Base-by-base conservation (phyloP, 2,329 filamentous ascomycete genomes). In the Colletotrichum zoysiae region DNA sequence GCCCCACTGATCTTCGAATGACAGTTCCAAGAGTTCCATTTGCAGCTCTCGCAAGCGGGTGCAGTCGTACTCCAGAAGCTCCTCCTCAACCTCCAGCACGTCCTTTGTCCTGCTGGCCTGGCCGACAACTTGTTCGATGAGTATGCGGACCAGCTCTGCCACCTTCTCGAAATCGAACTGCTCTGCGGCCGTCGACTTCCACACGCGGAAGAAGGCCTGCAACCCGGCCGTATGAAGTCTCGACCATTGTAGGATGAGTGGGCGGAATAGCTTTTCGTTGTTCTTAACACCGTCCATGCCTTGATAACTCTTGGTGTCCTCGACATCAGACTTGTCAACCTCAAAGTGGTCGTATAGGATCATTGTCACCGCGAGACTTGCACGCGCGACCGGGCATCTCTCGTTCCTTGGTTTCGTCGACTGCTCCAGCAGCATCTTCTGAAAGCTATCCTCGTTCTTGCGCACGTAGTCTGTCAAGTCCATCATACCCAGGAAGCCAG, bases 301-400 rank as follows among this genome's bases (percentile, higher is more conserved):
- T 74, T 94, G 88, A 77, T 95, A 94, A 30, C 88, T 90, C 80
- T 94, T 92, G 18, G 89, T 86, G 77, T 97, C 95, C 74, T 95
- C 92, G 62, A 92, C 84, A 63, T 97, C 94, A 4, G 91, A 89
- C 79, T 92, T 94, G 76, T 97, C 95, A 50, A 98, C 93, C 73
- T 97, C 95, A 77, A 99, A 99, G 81, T 98, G 95, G 76, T 98
- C 95, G 81, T 96, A 98, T 3, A 99, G 84, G 48, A 97, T 94
- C 76, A 92, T 88, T 1, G 95, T 98, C 48, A 98, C 90, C 0
- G 94, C 91, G 74, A 98, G 84, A 77, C 95, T 97, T 14, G 95
- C 94, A 69, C 93, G 89, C 5, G 95, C 95, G 74, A 99, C 87
- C 1, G 96, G 96, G 79, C 95, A 98, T 48, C 95, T 90, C 78